Percentiles rank a stretch among this genome's conserved stretches.
These are phyloP conservation scores for Nicotiana paniculata DNA, from an alignment of 257 asterid species.

Conservation along the genomic window DNA sequence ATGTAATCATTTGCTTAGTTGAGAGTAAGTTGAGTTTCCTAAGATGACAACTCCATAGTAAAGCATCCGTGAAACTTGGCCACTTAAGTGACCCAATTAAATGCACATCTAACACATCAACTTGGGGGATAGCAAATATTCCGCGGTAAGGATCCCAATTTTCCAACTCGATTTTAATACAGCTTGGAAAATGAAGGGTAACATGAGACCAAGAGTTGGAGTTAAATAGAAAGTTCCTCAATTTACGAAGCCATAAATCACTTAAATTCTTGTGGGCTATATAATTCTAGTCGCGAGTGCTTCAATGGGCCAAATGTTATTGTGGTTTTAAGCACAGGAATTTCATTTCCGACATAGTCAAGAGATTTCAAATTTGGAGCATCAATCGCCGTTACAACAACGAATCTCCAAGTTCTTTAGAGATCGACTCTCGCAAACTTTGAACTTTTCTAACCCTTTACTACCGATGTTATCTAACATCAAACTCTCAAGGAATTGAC, in stretches of 20 bases:
- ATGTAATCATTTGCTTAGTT: neutral
- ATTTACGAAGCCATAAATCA: neutral
- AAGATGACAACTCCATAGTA: neutral
- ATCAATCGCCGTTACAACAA: neutral
- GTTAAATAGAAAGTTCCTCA: neutral
- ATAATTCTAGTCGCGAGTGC: neutral
- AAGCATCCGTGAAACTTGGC: neutral
- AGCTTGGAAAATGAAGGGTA: neutral
- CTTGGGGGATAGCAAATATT: neutral
- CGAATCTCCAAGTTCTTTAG: neutral
- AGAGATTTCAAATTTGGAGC: neutral
- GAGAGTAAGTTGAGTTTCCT: neutral
- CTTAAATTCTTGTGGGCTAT: neutral
- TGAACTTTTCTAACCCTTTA: neutral
- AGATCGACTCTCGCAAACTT: neutral
- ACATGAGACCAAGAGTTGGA: neutral
- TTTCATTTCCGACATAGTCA: neutral
- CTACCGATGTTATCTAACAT: neutral
- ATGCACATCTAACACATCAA: neutral
- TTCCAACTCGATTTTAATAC: neutral
- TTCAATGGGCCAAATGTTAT: neutral
- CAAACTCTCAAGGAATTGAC: neutral
- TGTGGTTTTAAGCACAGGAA: neutral
- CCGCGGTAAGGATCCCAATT: neutral
- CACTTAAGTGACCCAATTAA: neutral